Base-by-base conservation (phyloP, 1,139 yeast species). In the Geotrichum klebahnii region DNA sequence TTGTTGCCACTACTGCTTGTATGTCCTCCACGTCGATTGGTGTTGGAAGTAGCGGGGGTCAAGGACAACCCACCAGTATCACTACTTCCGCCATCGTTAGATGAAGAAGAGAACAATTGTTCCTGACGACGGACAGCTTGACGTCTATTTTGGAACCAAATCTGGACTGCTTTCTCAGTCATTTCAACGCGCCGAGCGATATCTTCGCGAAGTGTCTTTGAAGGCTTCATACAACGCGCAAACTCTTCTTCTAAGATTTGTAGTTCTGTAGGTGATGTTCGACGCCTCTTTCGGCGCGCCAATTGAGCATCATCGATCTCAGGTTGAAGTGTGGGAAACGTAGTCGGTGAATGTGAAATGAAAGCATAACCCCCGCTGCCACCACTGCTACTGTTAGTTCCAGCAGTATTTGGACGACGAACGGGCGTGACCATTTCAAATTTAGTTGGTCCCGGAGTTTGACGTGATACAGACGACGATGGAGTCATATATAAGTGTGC, bases 131-230 rank as follows among this genome's bases (percentile, higher is more conserved):
- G 80, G 57, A 82, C 69, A 39, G 89, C 78, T 70, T 92, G 98
- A 67, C 98, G 81, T 67, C 82, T 85, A 69, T 92, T 92, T 69
- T 92, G 98, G 69, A 92, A 92, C 98, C 98, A 92, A 57, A 92
- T 88, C 70, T 92, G 97, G 28, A 92, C 95, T 1, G 97, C 95
- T 67, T 89, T 89, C 66, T 89, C 97, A n/a, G 92, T 79, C 97
- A 90, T 92, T 56, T 81, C 80, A 39, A 92, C 95, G 57, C 75
- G 79, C 32, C 71, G 68, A 14, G 97, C 95, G 58, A 92, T 85
- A 57, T 80, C 83, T 43, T 80, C 74, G 59, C 97, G 79, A 61
- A 84, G 76, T 46, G 76, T 70, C 66, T 83, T 84, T 65, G 84
- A 84, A 44, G 97, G 98, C 42, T 95, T 88, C 43, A 81, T 74